Evolutionary conservation across 2,329 filamentous ascomycete genomes (phyloP).

Genomic region (Paecilomyces sp.): DNA sequence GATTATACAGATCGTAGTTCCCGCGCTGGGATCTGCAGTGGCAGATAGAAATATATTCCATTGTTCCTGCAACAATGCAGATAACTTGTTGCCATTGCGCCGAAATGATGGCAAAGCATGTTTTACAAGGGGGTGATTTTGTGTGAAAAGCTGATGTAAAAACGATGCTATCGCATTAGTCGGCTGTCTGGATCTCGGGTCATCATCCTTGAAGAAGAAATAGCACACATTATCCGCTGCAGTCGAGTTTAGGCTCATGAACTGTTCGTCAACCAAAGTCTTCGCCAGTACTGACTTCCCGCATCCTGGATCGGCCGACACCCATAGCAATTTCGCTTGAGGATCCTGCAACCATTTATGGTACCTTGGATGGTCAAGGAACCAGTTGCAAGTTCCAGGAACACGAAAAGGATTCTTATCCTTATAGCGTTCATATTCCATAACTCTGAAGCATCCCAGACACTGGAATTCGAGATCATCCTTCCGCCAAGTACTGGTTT

Average conservation of each 20-base stretch:
- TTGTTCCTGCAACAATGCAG: background rate
- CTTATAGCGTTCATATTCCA: slow-evolving; percentile 6
- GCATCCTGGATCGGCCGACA: slow-evolving; percentile 21
- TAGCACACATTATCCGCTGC: slow-evolving; percentile 2
- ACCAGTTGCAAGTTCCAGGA: slow-evolving; percentile 25
- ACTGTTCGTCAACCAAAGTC: slow-evolving; percentile 9
- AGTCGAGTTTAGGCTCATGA: background rate
- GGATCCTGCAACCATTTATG: slow-evolving; percentile 13
- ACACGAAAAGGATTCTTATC: slow-evolving; percentile 11
- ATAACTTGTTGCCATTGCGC: background rate
- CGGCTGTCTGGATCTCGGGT: background rate
- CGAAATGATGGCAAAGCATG: background rate
- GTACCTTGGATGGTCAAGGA: slow-evolving; percentile 17
- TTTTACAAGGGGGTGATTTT: background rate
- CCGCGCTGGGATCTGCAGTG: background rate
- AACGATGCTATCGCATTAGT: background rate
- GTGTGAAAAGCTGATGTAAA: slow-evolving; percentile 1
- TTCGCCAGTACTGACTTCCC: slow-evolving; percentile 19
- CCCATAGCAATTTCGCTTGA: slow-evolving; percentile 14
- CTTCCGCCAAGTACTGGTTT: background rate
- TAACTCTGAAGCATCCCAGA: slow-evolving; percentile 4
- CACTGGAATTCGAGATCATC: background rate
- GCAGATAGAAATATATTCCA: background rate
- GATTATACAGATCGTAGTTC: background rate
- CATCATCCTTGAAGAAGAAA: slow-evolving; percentile 3